Percentiles rank a stretch among this genome's conserved stretches.
Evolutionary conservation across 129 eudicot genomes (phyloP).

Genomic region (Centella asiatica): DNA sequence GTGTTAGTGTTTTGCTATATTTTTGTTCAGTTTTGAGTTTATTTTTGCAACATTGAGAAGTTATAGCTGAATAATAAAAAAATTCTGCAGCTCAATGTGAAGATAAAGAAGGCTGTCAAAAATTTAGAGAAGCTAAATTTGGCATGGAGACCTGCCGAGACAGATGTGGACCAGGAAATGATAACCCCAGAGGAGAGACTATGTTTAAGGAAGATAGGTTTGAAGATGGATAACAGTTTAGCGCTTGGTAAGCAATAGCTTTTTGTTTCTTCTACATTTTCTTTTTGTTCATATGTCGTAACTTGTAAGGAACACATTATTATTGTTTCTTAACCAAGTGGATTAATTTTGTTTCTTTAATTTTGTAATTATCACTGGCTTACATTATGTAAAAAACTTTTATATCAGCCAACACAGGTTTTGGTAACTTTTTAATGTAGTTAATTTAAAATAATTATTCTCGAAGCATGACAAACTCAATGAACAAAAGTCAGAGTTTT

Average conservation of each 20-base stretch:
- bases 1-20: conserved; percentile 7
- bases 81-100: conserved; percentile 60
- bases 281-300: not conserved
- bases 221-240: conserved; percentile 65
- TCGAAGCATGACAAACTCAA: conserved; percentile 1
- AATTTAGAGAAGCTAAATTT: conserved; percentile 41
- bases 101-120: conserved; percentile 54
- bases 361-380: not conserved
- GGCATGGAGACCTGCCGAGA: conserved; percentile 47
- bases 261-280: not conserved
- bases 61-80: not conserved
- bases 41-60: not conserved
- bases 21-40: conserved; percentile 1
- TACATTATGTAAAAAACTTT: too few species aligned
- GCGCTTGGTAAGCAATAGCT: conserved; percentile 66
- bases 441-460: not conserved
- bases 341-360: not conserved
- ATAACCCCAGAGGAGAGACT: conserved; percentile 75
- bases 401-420: not conserved
- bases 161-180: conserved; percentile 62
- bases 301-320: not conserved
- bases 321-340: not conserved
- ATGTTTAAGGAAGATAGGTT: conserved; percentile 61
- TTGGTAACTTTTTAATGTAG: too few species aligned
- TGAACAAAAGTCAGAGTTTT: not conserved